These are phyloP conservation scores for Suillus plorans DNA, from an alignment of 768 basidiomycete genomes.

Conservation along the genomic window DNA sequence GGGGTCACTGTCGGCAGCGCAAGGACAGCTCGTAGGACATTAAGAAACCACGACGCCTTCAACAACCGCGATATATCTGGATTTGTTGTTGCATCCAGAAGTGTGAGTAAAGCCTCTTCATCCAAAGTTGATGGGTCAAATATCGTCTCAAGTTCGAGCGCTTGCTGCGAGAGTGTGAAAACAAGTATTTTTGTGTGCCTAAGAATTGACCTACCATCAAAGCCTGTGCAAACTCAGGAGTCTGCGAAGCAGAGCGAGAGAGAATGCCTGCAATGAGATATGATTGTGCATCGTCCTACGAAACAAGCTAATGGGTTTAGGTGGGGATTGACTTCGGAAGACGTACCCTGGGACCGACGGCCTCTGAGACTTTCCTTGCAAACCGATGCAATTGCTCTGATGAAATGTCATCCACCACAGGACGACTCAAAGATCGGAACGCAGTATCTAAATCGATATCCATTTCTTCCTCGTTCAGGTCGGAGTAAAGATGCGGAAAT, in stretches of 20 bases:
- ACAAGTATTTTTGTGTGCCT: conserved; percentile 11
- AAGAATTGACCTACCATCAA: conserved; percentile 43
- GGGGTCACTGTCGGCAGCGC: conserved; percentile 34
- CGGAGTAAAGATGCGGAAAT: conserved; percentile 70
- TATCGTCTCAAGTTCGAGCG: conserved; percentile 52
- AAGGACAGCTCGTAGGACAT: conserved; percentile 38
- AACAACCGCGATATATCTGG: conserved; percentile 60
- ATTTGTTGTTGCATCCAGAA: conserved; percentile 68
- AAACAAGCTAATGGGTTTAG: conserved; percentile 8
- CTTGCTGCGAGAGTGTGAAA: conserved; percentile 41
- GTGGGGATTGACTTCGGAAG: not conserved
- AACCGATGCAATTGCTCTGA: conserved; percentile 53
- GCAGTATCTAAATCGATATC: conserved; percentile 61
- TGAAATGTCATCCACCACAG: conserved; percentile 57
- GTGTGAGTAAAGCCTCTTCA: conserved; percentile 50
- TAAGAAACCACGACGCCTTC: conserved; percentile 34
- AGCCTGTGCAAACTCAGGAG: conserved; percentile 42
- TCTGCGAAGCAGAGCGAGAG: conserved; percentile 64
- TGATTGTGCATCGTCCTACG: conserved; percentile 54
- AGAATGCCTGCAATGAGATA: conserved; percentile 63
- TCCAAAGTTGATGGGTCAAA: conserved; percentile 57
- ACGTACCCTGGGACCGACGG: conserved; percentile 56
- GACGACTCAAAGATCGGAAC: conserved; percentile 51
- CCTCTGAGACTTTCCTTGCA: conserved; percentile 52
- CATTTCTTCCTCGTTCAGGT: conserved; percentile 50